Base-by-base conservation (phyloP, 441 rosid species). In the Croton setiger region DNA sequence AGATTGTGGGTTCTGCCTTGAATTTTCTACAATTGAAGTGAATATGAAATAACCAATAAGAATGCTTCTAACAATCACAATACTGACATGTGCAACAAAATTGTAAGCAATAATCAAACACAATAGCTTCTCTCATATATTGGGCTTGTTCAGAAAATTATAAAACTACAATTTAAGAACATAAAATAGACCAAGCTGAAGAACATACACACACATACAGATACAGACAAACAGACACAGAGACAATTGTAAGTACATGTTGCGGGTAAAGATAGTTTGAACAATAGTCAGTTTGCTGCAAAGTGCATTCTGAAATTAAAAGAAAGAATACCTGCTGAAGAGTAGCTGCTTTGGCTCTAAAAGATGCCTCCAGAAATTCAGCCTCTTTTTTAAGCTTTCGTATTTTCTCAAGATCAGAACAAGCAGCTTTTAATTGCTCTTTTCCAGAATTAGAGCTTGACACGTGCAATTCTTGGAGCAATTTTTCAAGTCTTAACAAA, bases 321-420 rank as follows among this genome's bases (percentile, higher is more conserved):
- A 35, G 43, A 58, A 71, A 69, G 56, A 58, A 72, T 55, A 91
- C 98, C 96, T 82, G 91, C 80, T 79, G 87, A 69, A 93, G 80
- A 69, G 84, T 91, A 78, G 87, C 98, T 68, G 97, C 92, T 85
- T 96, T 96, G 68, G 96, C 98, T 75, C 97, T 86, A 81, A 91
- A 91, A 78, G 98, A 96, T 63, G 89, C 99, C 83, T 96, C 97
- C 60, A 96, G 87, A 87, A 96, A 96, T 71, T 89, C 98, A 70
- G 99, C 97, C 85, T 96, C 99, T 81, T 96, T 93, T 86, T 92
- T 96, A 20, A 96, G 97, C 85, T 89, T 96, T 82, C 99, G 85
- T 74, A 96, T 91, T 72, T 84, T 93, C 83, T 96, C 97, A 72
- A 96, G 96, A 86, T 96, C 98, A 76, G 96, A 89, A 81, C 98